phyloP scores from a whole-genome alignment of 2,329 filamentous ascomycete species.

The Botrytis elliptica region DNA sequence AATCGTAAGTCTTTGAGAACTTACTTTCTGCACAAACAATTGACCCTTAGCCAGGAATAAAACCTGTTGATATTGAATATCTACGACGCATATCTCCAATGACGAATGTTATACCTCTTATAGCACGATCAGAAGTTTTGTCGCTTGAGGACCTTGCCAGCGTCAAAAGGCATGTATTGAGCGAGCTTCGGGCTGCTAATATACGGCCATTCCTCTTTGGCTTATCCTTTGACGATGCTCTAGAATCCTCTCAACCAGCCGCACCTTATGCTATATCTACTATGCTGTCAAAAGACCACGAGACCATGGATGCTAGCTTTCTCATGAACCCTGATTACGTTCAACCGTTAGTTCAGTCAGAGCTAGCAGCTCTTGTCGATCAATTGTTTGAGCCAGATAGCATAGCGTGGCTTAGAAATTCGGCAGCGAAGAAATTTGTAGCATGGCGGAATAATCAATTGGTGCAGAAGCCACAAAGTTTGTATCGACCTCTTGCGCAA shows the following conservation, averaged over 20 bases:
- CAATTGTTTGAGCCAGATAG: constrained; percentile 76
- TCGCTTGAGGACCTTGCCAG: constrained; percentile 54
- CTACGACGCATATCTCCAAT: constrained; percentile 67
- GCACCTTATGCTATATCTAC: constrained; percentile 77
- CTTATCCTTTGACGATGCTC: constrained; percentile 29
- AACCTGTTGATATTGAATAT: constrained; percentile 66
- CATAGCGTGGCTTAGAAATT: constrained; percentile 77
- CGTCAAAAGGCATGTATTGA: constrained; percentile 59
- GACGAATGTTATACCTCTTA: constrained; percentile 82
- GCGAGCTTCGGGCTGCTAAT: constrained; percentile 55
- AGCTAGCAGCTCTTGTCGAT: constrained; percentile 68
- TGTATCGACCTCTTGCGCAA: constrained; percentile 42
- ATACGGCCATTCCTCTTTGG: constrained; percentile 67
- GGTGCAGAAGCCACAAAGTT: constrained; percentile 34
- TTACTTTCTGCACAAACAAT: constrained; percentile 27
- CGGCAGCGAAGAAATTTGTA: constrained; percentile 77
- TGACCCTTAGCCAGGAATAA: constrained; percentile 47
- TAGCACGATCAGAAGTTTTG: constrained; percentile 74
- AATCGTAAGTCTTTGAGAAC: constrained; percentile 53
- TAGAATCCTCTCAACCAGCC: constrained; percentile 33
- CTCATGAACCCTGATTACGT: constrained; percentile 92
- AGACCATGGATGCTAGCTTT: constrained; percentile 87
- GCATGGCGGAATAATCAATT: constrained; percentile 57
- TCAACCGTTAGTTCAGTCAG: constrained; percentile 73
- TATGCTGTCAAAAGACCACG: constrained; percentile 65